phyloP scores from a whole-genome alignment of 305 asterid genomes.

The Fraxinus greggii region DNA sequence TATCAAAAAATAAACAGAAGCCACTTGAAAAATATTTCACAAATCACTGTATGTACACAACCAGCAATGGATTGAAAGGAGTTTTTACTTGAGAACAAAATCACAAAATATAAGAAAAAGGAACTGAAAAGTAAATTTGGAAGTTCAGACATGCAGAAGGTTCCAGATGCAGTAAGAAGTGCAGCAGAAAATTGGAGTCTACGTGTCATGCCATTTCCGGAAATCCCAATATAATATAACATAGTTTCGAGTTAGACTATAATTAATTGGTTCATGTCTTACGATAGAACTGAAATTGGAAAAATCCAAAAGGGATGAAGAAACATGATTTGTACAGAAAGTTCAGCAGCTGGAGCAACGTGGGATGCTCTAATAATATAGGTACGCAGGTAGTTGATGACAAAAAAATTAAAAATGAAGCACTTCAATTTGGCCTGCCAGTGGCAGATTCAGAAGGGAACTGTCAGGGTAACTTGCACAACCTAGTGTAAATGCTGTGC shows the following conservation, averaged over 20 bases:
- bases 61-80: neutral
- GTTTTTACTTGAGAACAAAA: neutral
- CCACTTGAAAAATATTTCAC: neutral
- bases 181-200: neutral
- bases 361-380: neutral
- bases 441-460: neutral
- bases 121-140: neutral
- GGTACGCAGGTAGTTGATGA: neutral
- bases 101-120: neutral
- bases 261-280: neutral
- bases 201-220: neutral
- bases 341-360: neutral
- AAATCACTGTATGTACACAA: neutral
- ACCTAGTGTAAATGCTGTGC: neutral
- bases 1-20: constrained; percentile 18
- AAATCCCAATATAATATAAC: neutral
- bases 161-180: neutral
- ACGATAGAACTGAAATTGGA: neutral
- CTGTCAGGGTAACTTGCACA: neutral
- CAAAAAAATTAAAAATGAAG: neutral
- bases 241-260: neutral
- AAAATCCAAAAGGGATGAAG: neutral
- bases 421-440: neutral
- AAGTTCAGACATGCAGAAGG: neutral
- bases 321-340: neutral